Base-by-base conservation (phyloP, 2,329 filamentous ascomycete genomes). In the Plenodomus tracheiphilus region DNA sequence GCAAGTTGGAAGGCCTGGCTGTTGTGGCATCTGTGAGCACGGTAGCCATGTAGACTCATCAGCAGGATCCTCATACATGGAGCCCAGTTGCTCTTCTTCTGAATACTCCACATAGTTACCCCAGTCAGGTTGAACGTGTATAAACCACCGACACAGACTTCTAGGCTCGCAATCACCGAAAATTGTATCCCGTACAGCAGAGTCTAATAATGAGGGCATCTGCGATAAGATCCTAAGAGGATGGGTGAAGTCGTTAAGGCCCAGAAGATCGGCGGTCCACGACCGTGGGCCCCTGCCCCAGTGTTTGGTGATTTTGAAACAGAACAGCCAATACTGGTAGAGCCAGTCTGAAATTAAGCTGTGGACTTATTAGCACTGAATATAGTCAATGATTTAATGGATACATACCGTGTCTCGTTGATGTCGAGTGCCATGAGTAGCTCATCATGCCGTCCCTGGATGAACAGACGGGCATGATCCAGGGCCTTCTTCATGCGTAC, bases 291-390 rank as follows among this genome's bases (percentile, higher is more conserved):
- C 54, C 38, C 28, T 45, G n/a, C 56, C 54, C 56, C 56, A 59
- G 10, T 44, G 18, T 35, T 59, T 59, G 15, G 53, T 43, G 42
- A 53, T 53, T 34, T 53, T 54, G 37, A 57, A 59, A 35, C 57
- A 48, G 36, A 66, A 71, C 21, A 64, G 56, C 68, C 67, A 72
- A 41, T 66, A 71, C 39, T 73, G 61, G 45, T 72, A 61, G 21
- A 73, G 40, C 68, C 69, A 73, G 3, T 50, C 45, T 9, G 50
- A 54, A 41, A 60, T 46, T 8, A 43, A n/a, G 11, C 57, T 61
- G 56, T 52, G 30, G 9, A 8, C 11, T 3, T 1, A 22, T 58
- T 30, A 54, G 47, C 34, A 35, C n/a, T 19, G 35, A 21, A 2
- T 32, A n/a, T 11, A 40, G 6, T 25, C 5, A 6, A 10, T 25